phyloP scores from a whole-genome alignment of 768 basidiomycete genomes.

The Lentinula sp. region DNA sequence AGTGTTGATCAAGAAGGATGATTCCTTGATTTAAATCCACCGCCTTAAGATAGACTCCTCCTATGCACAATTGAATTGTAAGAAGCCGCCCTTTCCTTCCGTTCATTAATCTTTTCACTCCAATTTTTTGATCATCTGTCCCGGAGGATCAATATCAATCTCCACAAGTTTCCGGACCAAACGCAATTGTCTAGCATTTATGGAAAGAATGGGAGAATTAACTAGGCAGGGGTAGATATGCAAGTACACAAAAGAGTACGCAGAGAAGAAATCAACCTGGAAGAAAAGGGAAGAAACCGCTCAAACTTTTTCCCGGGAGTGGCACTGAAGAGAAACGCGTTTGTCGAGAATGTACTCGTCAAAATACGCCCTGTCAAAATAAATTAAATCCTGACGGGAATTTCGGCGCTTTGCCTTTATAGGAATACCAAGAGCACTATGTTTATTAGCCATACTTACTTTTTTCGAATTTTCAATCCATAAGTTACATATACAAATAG shows the following conservation, averaged over 20 bases:
- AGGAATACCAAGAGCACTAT: background rate
- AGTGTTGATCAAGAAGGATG: constrained; percentile 3
- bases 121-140: background rate
- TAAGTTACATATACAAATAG: no score
- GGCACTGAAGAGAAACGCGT: background rate
- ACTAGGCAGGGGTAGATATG: no score
- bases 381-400: background rate
- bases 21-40: background rate
- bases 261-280: background rate
- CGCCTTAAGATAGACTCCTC: background rate
- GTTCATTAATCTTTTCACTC: background rate
- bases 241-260: no score
- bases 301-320: no score
- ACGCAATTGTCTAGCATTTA: background rate
- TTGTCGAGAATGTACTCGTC: background rate
- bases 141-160: background rate
- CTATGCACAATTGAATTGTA: background rate
- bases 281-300: background rate
- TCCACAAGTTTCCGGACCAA: background rate
- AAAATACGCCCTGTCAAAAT: background rate
- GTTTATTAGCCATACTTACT: background rate
- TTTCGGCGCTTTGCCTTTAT: background rate
- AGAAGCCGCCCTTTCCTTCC: constrained; percentile 2
- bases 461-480: no score
- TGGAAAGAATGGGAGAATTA: no score